Base-by-base conservation (phyloP, 2,329 filamentous ascomycete genomes). In the Trichophaea hybrida region DNA sequence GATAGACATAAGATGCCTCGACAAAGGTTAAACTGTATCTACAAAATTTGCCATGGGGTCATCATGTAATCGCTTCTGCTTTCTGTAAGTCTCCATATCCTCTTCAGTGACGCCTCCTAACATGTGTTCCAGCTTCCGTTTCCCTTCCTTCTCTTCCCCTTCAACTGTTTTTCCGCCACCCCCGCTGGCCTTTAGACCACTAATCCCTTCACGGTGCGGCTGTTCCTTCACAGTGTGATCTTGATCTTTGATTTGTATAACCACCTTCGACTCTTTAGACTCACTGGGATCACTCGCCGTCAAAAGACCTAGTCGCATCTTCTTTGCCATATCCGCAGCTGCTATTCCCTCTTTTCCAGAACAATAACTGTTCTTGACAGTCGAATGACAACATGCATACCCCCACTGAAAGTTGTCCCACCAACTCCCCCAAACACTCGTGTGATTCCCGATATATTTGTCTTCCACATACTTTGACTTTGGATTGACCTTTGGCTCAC, bases 351-450 rank as follows among this genome's bases (percentile, higher is more conserved):
- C 87, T 62, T 93, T 88, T 32, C 93, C 93, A 0, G 91, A 97
- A 72, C 93, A 98, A 70, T 97, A 98, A 69, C 89, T 95, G 73
- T 98, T 97, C 74, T 94, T 96, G 64, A 94, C 81, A 24, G 83
- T 84, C 0, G 89, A 95, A 71, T 94, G 89, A 75, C 93, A 98
- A 72, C 93, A 98, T 24, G 86, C 80, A 72, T 95, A 98, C 1
- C 93, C 93, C 93, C 93, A 98, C 72, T 85, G 80, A 74, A 96
- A 97, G 69, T 88, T 83, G 57, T 83, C 81, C 93, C 93, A 98
- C 93, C 93, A 98, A 69, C 89, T 95, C 53, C 93, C 93, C 87
- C 89, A 98, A 2, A 95, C 84, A 0, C 85, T 84, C 2, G 82
- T 88, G 73, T 98, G 93, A 69, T 98, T 98, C 75, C 94, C 91